phyloP scores from a whole-genome alignment of 1,284 basidiomycete species.

The Anthracocystis walkeri region DNA sequence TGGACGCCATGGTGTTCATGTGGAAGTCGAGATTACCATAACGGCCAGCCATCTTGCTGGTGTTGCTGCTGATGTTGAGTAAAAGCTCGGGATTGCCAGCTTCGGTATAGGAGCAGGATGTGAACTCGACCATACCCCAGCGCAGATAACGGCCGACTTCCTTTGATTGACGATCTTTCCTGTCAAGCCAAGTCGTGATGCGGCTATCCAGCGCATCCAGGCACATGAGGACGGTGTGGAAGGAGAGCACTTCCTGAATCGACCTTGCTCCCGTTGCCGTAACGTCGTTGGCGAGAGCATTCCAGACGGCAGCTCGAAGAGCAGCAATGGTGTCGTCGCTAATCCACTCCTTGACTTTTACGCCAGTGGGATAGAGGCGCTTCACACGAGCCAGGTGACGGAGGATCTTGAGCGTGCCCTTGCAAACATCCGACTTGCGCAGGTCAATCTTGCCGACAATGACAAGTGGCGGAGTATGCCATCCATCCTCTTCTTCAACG shows the following conservation, averaged over 20 bases:
- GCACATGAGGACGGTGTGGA: conserved; percentile 6
- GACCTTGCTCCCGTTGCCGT: conserved; percentile 3
- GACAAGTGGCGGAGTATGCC: too few species aligned
- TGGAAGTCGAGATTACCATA: background rate
- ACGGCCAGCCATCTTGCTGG: background rate
- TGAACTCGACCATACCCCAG: conserved; percentile 11
- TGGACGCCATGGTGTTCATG: conserved; percentile 9
- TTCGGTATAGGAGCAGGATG: conserved; percentile 4
- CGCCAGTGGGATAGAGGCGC: conserved; percentile 11
- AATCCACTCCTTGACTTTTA: conserved; percentile 7
- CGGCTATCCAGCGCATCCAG: conserved; percentile 1
- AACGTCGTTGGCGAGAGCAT: conserved; percentile 1
- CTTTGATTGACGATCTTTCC: background rate
- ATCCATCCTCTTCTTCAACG: too few species aligned
- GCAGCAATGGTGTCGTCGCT: conserved; percentile 13
- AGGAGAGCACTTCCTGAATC: conserved; percentile 1
- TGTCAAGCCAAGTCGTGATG: conserved; percentile 9
- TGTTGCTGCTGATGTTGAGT: conserved; percentile 4
- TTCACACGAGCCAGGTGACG: background rate
- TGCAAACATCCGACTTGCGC: too few species aligned
- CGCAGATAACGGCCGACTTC: conserved; percentile 2
- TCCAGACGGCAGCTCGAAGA: conserved; percentile 11
- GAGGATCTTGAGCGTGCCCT: conserved; percentile 1
- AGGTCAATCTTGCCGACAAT: too few species aligned
- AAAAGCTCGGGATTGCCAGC: background rate